Evolutionary conservation across 352 stramenopile species (phyloP).

Genomic region (Pythium monospermum): DNA sequence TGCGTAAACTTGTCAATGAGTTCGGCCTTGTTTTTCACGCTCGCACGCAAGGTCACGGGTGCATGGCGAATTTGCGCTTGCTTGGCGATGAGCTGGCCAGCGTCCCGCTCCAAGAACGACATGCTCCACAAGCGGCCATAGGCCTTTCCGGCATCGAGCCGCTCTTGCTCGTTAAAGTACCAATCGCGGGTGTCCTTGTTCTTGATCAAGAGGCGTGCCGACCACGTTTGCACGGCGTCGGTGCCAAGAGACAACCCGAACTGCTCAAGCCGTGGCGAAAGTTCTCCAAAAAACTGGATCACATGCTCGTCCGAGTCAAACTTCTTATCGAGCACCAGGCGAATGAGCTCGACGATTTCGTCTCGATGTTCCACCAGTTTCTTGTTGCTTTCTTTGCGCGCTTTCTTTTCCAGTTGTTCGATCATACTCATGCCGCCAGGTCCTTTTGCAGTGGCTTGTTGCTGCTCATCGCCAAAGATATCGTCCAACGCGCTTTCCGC

Average conservation of each 20-base stretch:
- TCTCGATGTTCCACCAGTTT: conserved; percentile 75
- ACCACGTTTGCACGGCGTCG: conserved; percentile 79
- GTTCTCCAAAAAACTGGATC: conserved; percentile 57
- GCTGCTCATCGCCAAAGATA: conserved; percentile 78
- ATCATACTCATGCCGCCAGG: conserved; percentile 83
- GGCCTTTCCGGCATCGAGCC: conserved; percentile 66
- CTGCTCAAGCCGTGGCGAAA: conserved; percentile 53
- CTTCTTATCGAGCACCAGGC: conserved; percentile 39
- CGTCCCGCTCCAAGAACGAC: conserved; percentile 73
- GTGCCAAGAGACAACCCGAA: conserved; percentile 60
- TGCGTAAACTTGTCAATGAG: conserved; percentile 85
- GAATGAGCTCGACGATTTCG: conserved; percentile 56
- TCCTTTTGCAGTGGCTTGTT: conserved; percentile 56
- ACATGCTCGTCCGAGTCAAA: conserved; percentile 61
- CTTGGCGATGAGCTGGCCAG: conserved; percentile 72
- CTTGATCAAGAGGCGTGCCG: conserved; percentile 80
- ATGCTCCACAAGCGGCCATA: conserved; percentile 76
- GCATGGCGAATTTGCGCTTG: conserved; percentile 66
- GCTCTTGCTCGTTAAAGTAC: conserved; percentile 80
- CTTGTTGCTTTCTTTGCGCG: conserved; percentile 81
- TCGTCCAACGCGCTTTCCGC: conserved; percentile 78
- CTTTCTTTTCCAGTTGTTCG: conserved; percentile 84
- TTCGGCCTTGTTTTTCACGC: conserved; percentile 73
- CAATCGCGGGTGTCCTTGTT: conserved; percentile 85
- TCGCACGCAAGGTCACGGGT: conserved; percentile 49